These are phyloP conservation scores for Physcia stellaris DNA, from an alignment of 495 filamentous ascomycete genomes.

Conservation along the genomic window DNA sequence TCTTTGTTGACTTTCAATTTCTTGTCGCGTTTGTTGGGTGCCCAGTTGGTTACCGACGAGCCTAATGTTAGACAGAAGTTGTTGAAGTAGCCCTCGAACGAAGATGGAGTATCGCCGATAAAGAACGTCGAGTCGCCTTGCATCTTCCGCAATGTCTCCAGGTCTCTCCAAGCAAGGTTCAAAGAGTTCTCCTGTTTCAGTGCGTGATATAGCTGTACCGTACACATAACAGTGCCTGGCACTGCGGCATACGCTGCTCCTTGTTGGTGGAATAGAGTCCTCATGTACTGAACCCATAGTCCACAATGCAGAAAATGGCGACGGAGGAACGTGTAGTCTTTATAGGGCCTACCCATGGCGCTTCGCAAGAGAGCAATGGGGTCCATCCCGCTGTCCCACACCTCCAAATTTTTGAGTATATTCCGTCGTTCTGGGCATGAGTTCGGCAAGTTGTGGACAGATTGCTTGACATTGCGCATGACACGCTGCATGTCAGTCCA, in stretches of 20 bases:
- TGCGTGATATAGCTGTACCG: conserved; percentile 1
- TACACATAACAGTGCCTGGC: not conserved
- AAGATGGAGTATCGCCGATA: not conserved
- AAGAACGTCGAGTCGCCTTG: conserved; percentile 2
- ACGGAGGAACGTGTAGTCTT: not conserved
- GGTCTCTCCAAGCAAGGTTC: not conserved
- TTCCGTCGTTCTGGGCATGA: not conserved
- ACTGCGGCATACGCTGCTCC: not conserved
- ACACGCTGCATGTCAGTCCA: conserved; percentile 1
- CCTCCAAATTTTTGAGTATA: not conserved
- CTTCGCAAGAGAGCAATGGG: not conserved
- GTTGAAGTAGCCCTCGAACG: conserved; percentile 1
- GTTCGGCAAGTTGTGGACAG: not conserved
- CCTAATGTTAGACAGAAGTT: conserved; percentile 2
- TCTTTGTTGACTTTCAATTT: not conserved
- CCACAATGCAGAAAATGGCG: conserved; percentile 3
- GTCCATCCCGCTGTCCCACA: not conserved
- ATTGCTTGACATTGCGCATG: not conserved
- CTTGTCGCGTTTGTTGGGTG: not conserved
- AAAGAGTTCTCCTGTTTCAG: not conserved
- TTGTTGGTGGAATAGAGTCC: conserved; percentile 1
- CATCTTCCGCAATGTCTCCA: conserved; percentile 1
- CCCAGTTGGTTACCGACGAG: conserved; percentile 1
- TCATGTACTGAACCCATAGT: not conserved
- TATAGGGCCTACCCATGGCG: not conserved